Evolutionary conservation across 2,329 filamentous ascomycete genomes (phyloP), one percentile per base, ranked within the genome.

Genomic region (Exophiala oligosperma): DNA sequence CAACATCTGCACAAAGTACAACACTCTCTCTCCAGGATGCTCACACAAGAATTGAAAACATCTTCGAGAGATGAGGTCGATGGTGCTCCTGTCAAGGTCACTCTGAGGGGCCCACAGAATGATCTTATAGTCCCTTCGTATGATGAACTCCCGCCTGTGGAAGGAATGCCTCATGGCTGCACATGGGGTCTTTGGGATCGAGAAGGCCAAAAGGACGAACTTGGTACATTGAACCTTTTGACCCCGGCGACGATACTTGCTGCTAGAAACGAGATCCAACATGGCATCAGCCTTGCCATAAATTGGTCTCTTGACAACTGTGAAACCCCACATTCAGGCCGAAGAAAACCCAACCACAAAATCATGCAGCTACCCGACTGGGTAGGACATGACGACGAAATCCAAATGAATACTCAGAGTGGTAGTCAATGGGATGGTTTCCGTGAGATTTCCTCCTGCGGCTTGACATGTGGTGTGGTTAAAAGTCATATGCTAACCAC

Each of bases 121-220:
- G 37, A 40, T 40, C 12, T 40, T 9, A 40, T 40, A 4, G 37
- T 40, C 37, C 37, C 37, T 5, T 40, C 37, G n/a, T 61, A 56
- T 46, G 77, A 78, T 49, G 77, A 84, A 49, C 73, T 85, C 3
- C 81, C 81, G n/a, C 62, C 70, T n/a, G 76, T 84, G 24, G 70
- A 77, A 0, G 78, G 77, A 26, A 81, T 81, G 2, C 83, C 82
- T 0, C 72, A 79, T 17, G 81, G 82, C n/a, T 86, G 83, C 81
- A 78, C 84, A 21, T 85, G 82, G 83, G 82, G 83, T 8, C 72
- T 80, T 38, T 74, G 82, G 67, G 74, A 70, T 48, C 71, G 77
- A 49, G 67, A 79, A 53, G 81, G 80, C 2, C 64, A 72, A 3
- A 57, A 71, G 1, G 81, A 84, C 55, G 52, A 61, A 35, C 38